Conservation (phyloP, 1,284 basidiomycete species). For the Apiotrichum akiyoshidainum region DNA sequence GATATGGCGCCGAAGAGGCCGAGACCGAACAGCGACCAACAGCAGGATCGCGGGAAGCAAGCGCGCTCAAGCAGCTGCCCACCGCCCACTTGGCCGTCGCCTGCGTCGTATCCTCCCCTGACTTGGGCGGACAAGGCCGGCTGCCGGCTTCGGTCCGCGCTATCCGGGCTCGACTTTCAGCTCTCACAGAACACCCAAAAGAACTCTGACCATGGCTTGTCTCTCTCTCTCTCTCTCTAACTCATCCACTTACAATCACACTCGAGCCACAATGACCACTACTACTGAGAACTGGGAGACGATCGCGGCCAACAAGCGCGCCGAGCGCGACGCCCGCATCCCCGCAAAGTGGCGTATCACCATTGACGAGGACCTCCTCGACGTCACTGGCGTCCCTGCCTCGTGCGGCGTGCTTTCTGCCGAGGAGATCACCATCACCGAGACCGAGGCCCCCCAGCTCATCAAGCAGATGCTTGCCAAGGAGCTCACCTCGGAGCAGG, state of each 20-base stretch:
- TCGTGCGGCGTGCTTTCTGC: constrained; percentile 60
- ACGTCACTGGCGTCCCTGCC: constrained; percentile 60
- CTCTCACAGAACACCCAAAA: too few relatives aligned
- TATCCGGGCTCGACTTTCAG: too few relatives aligned
- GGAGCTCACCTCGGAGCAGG: constrained; percentile 30
- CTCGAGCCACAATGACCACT: constrained; percentile 9
- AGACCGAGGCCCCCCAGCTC: constrained; percentile 42
- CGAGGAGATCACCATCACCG: constrained; percentile 66
- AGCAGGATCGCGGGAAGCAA: too few relatives aligned
- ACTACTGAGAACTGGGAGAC: constrained; percentile 54
- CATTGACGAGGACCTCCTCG: constrained; percentile 49
- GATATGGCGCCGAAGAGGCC: too few relatives aligned
- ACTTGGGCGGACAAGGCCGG: too few relatives aligned
- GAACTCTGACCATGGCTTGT: too few relatives aligned
- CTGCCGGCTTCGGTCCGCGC: too few relatives aligned
- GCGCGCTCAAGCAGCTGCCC: too few relatives aligned
- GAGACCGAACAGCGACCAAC: too few relatives aligned
- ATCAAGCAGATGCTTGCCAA: constrained; percentile 29
- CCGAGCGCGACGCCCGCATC: constrained; percentile 58
- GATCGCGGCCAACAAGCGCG: constrained; percentile 57
- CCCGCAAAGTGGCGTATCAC: constrained; percentile 59
- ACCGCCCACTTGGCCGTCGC: too few relatives aligned
- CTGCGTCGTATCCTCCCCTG: too few relatives aligned
- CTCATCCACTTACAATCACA: not conserved
- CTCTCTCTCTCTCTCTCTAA: not conserved